These are phyloP conservation scores for Trichocladium antarcticum DNA, from an alignment of 495 filamentous ascomycete genomes.

Conservation along the genomic window DNA sequence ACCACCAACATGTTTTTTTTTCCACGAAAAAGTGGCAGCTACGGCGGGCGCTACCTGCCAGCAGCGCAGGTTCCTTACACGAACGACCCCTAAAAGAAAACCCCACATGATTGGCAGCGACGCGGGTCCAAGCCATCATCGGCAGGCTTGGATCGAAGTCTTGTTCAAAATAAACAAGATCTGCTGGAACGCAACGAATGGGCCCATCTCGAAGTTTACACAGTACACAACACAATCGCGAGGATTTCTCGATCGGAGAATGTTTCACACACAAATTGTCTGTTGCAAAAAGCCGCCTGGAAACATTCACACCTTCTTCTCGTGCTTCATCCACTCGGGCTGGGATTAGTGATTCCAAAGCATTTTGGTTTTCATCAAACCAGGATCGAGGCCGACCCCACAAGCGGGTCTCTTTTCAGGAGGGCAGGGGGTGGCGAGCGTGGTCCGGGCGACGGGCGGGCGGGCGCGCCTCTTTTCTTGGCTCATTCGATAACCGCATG, in stretches of 20 bases:
- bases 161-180: conserved; percentile 27
- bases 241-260: too few species aligned
- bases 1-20: conserved; percentile 21
- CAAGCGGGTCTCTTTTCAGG: conserved; percentile 2
- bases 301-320: not conserved
- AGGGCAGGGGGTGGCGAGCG: conserved; percentile 5
- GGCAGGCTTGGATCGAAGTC: not conserved
- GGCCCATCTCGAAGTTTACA: not conserved
- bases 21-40: conserved; percentile 7
- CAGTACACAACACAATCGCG: too few species aligned
- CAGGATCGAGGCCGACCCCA: conserved; percentile 7
- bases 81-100: conserved; percentile 11
- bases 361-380: conserved; percentile 1
- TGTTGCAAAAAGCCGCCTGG: too few species aligned
- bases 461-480: not conserved
- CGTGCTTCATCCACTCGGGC: not conserved
- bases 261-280: too few species aligned
- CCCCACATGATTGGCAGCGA: conserved; percentile 18
- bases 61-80: conserved; percentile 20
- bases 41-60: conserved; percentile 16
- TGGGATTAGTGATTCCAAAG: not conserved
- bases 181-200: conserved; percentile 18
- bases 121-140: conserved; percentile 16
- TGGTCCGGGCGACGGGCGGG: not conserved
- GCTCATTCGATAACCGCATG: not conserved